Percentiles rank a stretch among this genome's conserved stretches.
Evolutionary conservation across 164 flowering plant genomes (phyloP).

Genomic region (Sedum album): DNA sequence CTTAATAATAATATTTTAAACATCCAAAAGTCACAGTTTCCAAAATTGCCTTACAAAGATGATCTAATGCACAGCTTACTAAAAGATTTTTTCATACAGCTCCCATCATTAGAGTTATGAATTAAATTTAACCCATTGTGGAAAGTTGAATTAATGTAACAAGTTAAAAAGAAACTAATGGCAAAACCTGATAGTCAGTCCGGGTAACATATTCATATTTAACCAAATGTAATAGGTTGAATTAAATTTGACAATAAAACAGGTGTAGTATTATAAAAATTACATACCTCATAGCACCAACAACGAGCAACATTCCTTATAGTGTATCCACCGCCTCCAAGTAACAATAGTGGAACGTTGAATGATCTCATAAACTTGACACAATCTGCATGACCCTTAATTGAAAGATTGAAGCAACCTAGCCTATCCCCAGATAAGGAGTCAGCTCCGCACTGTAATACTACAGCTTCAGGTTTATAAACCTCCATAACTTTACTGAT

Average conservation of each 20-base stretch:
- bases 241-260: no score
- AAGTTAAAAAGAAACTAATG: not conserved
- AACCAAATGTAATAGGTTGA: not conserved
- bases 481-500: constrained; percentile 28
- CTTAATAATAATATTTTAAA: not conserved
- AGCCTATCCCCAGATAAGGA: constrained; percentile 22
- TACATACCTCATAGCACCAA: constrained; percentile 25
- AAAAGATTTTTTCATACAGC: not conserved
- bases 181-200: not conserved
- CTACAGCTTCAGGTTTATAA: constrained; percentile 19
- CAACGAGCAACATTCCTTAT: constrained; percentile 28
- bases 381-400: constrained; percentile 29
- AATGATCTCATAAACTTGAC: constrained; percentile 19
- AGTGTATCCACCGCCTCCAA: constrained; percentile 31
- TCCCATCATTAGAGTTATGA: not conserved
- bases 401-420: constrained; percentile 23
- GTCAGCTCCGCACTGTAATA: constrained; percentile 28
- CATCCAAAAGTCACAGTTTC: no score
- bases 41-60: not conserved
- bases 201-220: not conserved
- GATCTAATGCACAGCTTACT: not conserved
- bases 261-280: not conserved
- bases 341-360: constrained; percentile 22
- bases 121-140: no score
- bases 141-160: no score